phyloP scores from a whole-genome alignment of 2,329 filamentous ascomycete species.

The Thielaviopsis musarum region DNA sequence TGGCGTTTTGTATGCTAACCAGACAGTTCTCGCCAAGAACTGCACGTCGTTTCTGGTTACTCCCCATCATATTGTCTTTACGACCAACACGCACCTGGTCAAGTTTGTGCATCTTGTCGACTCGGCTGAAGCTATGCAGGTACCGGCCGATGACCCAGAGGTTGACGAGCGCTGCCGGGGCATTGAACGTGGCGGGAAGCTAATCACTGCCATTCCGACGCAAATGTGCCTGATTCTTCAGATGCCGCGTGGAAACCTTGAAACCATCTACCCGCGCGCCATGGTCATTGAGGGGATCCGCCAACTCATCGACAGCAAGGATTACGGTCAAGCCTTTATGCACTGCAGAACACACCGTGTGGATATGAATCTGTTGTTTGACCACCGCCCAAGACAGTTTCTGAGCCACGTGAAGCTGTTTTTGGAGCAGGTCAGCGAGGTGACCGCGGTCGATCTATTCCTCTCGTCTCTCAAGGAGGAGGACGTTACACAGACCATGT shows the following conservation, averaged over 20 bases:
- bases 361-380: conserved; percentile 94
- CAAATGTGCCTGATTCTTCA: conserved; percentile 76
- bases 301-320: conserved; percentile 57
- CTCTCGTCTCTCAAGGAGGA: conserved; percentile 81
- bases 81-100: conserved; percentile 78
- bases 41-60: conserved; percentile 85
- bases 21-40: conserved; percentile 58
- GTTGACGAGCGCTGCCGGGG: conserved; percentile 81
- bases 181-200: conserved; percentile 72
- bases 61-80: conserved; percentile 70
- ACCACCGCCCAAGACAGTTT: conserved; percentile 80
- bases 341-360: conserved; percentile 86
- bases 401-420: conserved; percentile 59
- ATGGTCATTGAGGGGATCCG: conserved; percentile 86
- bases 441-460: conserved; percentile 77
- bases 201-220: conserved; percentile 80
- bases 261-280: conserved; percentile 85
- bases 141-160: conserved; percentile 78
- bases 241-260: conserved; percentile 89
- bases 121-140: conserved; percentile 50
- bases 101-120: conserved; percentile 78
- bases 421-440: conserved; percentile 66
- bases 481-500: conserved; percentile 86
- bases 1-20: conserved; percentile 65
- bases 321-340: conserved; percentile 71